Evolutionary conservation across 2,329 filamentous ascomycete genomes (phyloP).

Genomic region (Xylariales sp.): DNA sequence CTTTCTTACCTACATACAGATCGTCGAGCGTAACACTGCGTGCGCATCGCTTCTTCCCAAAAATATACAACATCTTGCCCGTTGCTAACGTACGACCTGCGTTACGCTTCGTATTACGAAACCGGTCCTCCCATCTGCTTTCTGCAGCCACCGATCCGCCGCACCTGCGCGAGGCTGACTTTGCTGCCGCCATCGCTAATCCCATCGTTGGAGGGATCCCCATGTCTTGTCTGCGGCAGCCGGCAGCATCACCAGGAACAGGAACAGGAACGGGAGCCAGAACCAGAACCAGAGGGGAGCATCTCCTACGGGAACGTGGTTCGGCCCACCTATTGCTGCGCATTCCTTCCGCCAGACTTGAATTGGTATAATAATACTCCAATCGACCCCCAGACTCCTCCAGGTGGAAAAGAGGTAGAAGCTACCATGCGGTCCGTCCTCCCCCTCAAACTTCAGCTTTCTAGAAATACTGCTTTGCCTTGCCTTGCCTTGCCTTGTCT

Average conservation of each 20-base stretch:
- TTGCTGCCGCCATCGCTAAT: conserved; percentile 35
- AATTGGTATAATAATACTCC: conserved; percentile 36
- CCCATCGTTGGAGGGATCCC: conserved; percentile 47
- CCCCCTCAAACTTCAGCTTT: conserved; percentile 22
- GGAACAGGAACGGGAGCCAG: conserved; percentile 27
- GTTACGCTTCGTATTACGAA: conserved; percentile 34
- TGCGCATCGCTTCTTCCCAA: conserved; percentile 39
- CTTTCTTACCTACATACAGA: conserved; percentile 36
- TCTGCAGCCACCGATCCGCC: conserved; percentile 40
- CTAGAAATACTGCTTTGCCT: conserved; percentile 24
- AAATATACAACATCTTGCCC: conserved; percentile 30
- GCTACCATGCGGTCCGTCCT: conserved; percentile 40
- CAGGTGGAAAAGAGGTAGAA: conserved; percentile 31
- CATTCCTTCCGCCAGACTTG: conserved; percentile 28
- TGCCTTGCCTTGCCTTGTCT: conserved; percentile 17
- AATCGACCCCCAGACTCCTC: conserved; percentile 25
- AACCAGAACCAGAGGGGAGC: conserved; percentile 15
- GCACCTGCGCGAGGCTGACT: conserved; percentile 39
- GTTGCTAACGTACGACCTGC: conserved; percentile 25
- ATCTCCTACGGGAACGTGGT: conserved; percentile 31
- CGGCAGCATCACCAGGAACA: conserved; percentile 40
- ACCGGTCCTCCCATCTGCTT: conserved; percentile 24
- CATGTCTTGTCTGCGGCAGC: conserved; percentile 42
- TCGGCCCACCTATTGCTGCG: conserved; percentile 33
- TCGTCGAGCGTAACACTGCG: conserved; percentile 39